phyloP scores from a whole-genome alignment of 768 basidiomycete species.

The Polyporus arcularius region DNA sequence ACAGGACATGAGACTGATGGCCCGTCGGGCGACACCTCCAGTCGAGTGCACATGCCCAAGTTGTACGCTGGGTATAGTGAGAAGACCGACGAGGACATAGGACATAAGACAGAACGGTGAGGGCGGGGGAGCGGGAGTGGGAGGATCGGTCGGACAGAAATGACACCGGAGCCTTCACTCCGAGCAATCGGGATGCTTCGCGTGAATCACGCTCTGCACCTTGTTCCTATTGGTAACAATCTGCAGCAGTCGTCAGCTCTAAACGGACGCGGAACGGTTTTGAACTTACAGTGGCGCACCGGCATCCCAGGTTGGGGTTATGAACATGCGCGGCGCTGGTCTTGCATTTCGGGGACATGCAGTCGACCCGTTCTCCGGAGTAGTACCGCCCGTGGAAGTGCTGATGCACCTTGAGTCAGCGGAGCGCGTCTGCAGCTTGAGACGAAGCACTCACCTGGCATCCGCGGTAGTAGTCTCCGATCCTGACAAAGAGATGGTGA shows the following conservation, averaged over 20 bases:
- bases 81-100: too few species aligned
- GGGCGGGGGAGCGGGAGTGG: too few species aligned
- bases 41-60: too few species aligned
- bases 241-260: not conserved
- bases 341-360: constrained; percentile 16
- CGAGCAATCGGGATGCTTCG: constrained; percentile 17
- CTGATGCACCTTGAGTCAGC: not conserved
- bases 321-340: constrained; percentile 20
- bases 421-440: not conserved
- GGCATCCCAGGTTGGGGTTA: constrained; percentile 8
- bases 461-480: constrained; percentile 21
- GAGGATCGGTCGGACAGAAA: not conserved
- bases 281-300: constrained; percentile 11
- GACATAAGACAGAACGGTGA: too few species aligned
- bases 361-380: constrained; percentile 16
- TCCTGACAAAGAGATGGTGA: constrained; percentile 1
- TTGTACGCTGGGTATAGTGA: too few species aligned
- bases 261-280: too few species aligned
- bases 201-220: constrained; percentile 20
- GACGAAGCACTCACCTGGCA: constrained; percentile 11
- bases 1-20: too few species aligned
- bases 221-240: constrained; percentile 10
- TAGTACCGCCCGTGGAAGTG: constrained; percentile 23
- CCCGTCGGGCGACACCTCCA: too few species aligned
- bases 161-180: not conserved